A percentile compares a stretch with the other conserved stretches of the same genome.
phyloP scores from a whole-genome alignment of 306 rosid species.

The Quercus parvula region DNA sequence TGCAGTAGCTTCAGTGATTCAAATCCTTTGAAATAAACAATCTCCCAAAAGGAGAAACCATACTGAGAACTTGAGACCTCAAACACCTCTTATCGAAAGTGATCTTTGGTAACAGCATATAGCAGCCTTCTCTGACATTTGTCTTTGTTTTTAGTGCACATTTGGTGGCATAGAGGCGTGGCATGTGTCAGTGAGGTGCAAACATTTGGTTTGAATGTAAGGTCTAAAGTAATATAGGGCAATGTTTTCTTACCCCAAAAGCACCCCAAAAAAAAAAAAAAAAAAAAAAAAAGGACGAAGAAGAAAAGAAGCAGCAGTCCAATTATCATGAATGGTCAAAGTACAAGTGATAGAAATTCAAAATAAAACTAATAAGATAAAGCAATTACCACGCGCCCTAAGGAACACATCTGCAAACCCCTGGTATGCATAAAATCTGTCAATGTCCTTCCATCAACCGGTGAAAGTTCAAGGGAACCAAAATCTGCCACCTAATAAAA shows the following conservation, averaged over 20 bases:
- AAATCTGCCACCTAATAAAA: slow-evolving; percentile 88
- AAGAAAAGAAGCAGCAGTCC: not conserved
- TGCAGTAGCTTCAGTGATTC: not conserved
- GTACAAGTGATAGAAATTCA: not conserved
- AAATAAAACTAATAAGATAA: not conserved
- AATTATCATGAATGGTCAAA: not conserved
- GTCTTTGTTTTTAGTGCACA: not conserved
- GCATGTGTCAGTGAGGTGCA: not conserved
- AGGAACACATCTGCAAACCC: slow-evolving; percentile 88
- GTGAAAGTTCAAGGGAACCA: slow-evolving; percentile 98
- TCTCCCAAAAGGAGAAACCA: not conserved
- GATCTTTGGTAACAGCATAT: not conserved
- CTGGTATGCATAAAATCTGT: slow-evolving; percentile 99
- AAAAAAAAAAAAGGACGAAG: not conserved
- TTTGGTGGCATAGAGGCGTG: not conserved
- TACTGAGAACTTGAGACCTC: not conserved
- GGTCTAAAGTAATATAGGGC: not conserved
- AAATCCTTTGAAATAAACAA: not conserved
- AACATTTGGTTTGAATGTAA: not conserved
- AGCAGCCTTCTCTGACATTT: not conserved
- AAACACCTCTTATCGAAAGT: not conserved
- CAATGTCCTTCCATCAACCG: slow-evolving; percentile 97
- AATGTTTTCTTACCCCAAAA: too few relatives aligned
- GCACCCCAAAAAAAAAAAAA: not conserved
- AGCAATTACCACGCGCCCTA: slow-evolving; percentile 79